Base-by-base conservation (phyloP, 225 moss, liverwort and hornwort species). In the Marchantia paleacea region DNA sequence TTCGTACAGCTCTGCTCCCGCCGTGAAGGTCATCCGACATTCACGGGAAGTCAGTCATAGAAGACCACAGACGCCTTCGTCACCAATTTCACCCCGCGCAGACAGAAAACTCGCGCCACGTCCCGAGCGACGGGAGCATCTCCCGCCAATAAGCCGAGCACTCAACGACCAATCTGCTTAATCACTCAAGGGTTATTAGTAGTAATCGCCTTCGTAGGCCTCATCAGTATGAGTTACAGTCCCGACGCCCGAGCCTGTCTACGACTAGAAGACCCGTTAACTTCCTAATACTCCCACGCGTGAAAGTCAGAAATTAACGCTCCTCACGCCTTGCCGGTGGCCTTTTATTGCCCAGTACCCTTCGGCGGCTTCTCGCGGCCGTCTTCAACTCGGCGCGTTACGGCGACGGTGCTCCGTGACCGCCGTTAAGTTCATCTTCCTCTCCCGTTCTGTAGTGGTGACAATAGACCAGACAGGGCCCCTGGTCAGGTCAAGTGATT, bases 281-380 rank as follows among this genome's bases (percentile, higher is more conserved):
- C 15, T 61, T 18, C 16, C 18, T 62, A 62, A 62, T 24, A 1
- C 62, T 8, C 8, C 62, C 62, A 62, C 62, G 62, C 62, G 62
- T 62, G n/a, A 62, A 62, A 62, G n/a, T 62, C 62, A 62, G 62
- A n/a, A 62, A 24, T 62, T 62, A 62, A 62, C n/a, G 62, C 62
- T 24, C 62, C 62, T 62, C 62, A 62, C 24, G 62, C 62, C 24
- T 62, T 62, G 62, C 62, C 6, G 22, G n/a, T 62, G 62, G 62
- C 18, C n/a, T 62, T 24, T 62, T 62, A 62, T 18, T 62, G 24
- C 10, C 22, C 62, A 62, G 58, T 16, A 20, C 58, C 60, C 62
- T 62, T 62, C 62, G 62, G 62, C 60, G 18, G 60, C 60, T 12
- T 60, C 60, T 16, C 60, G 60, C n/a, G 62, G 62, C 62, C 62